Conservation (phyloP, 116 monocot species). For the Phalaenopsis hybrid region DNA sequence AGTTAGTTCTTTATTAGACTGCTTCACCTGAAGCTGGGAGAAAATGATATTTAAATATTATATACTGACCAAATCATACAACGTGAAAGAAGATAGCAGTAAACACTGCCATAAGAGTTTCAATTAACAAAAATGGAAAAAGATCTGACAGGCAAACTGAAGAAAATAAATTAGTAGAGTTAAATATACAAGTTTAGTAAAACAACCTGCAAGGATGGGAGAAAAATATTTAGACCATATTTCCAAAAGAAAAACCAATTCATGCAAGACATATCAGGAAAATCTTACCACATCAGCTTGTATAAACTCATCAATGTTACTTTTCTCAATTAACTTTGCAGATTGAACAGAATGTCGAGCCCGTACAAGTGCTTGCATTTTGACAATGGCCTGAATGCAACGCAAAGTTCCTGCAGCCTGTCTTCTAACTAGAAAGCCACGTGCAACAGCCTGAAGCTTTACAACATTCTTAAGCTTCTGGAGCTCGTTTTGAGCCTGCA, state of each 20-base stretch:
- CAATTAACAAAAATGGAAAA: background rate
- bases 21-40: background rate
- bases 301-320: background rate
- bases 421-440: slow-evolving; percentile 66
- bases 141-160: too few relatives aligned
- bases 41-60: background rate
- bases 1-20: slow-evolving; percentile 14
- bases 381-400: slow-evolving; percentile 70
- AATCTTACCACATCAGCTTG: background rate
- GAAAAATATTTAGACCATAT: background rate
- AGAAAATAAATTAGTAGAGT: background rate
- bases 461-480: slow-evolving; percentile 27
- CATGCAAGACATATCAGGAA: background rate
- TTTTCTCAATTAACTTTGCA: slow-evolving; percentile 5
- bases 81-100: background rate
- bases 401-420: slow-evolving; percentile 73
- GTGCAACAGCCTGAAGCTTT: slow-evolving; percentile 56
- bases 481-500: slow-evolving; percentile 31
- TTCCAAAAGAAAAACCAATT: background rate
- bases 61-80: too few relatives aligned
- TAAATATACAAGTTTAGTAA: background rate
- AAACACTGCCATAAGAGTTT: background rate
- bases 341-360: slow-evolving; percentile 27
- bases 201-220: background rate
- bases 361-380: slow-evolving; percentile 71